These are phyloP conservation scores for Paracoccidioides brasiliensis DNA, from an alignment of 2,329 filamentous ascomycete genomes.

Conservation along the genomic window DNA sequence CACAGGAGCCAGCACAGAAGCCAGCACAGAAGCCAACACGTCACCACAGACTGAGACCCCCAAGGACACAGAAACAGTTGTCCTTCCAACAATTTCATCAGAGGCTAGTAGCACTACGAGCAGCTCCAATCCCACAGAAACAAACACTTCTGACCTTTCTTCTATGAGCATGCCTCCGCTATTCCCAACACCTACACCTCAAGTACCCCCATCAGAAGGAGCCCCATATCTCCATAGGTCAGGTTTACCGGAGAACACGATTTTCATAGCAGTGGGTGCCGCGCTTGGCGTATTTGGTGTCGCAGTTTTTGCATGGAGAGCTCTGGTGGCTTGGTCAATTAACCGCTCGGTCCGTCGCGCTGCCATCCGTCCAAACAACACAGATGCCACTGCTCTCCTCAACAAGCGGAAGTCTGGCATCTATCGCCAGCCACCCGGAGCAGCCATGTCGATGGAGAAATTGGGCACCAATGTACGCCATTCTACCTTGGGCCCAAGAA, in stretches of 20 bases:
- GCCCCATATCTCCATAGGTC: slow-evolving; percentile 91
- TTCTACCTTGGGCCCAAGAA: slow-evolving; percentile 26
- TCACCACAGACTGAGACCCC: not conserved
- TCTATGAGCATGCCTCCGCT: slow-evolving; percentile 42
- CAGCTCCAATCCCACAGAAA: not conserved
- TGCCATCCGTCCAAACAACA: slow-evolving; percentile 57
- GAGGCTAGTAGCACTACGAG: not conserved
- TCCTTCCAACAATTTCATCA: not conserved
- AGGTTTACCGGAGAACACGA: slow-evolving; percentile 73
- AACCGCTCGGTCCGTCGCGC: slow-evolving; percentile 83
- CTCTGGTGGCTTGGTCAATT: slow-evolving; percentile 74
- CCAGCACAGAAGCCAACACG: slow-evolving; percentile 16
- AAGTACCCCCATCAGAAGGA: slow-evolving; percentile 67
- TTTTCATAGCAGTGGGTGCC: slow-evolving; percentile 90
- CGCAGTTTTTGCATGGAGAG: slow-evolving; percentile 77
- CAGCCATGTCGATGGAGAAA: slow-evolving; percentile 43
- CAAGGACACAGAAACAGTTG: not conserved
- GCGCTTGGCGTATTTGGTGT: slow-evolving; percentile 71
- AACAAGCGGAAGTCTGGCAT: slow-evolving; percentile 23
- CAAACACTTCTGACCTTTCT: slow-evolving; percentile 16
- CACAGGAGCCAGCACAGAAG: slow-evolving; percentile 2
- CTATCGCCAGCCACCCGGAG: slow-evolving; percentile 22
- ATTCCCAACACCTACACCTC: slow-evolving; percentile 55
- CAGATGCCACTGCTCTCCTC: slow-evolving; percentile 48
- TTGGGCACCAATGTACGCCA: slow-evolving; percentile 25